Evolutionary conservation across 2,329 filamentous ascomycete genomes (phyloP).

Genomic region (Aspergillus novofumigatus): DNA sequence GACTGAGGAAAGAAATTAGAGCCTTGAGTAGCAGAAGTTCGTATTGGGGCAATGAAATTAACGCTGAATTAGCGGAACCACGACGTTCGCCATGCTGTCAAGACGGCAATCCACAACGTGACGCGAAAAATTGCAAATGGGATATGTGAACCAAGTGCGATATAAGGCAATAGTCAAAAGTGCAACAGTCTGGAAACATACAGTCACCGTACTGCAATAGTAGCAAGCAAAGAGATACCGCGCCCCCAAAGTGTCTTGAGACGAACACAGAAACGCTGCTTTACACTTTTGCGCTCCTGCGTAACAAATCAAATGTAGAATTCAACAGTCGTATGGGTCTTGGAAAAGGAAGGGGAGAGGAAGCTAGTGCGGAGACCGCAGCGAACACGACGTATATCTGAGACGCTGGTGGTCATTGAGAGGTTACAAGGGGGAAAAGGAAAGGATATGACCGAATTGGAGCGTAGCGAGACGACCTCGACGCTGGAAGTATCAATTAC

Average conservation of each 20-base stretch:
- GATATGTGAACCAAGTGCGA: neutral
- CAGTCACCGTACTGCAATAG: neutral
- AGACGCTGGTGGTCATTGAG: neutral
- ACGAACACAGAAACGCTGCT: neutral
- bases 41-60: neutral
- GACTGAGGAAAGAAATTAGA: neutral
- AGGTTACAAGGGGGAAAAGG: neutral
- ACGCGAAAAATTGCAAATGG: neutral
- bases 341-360: neutral
- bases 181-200: neutral
- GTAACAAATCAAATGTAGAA: neutral
- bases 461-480: neutral
- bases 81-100: neutral
- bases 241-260: neutral
- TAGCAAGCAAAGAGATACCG: neutral
- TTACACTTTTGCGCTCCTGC: neutral
- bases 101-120: neutral
- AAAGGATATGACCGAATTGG: neutral
- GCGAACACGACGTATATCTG: neutral
- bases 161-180: neutral
- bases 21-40: neutral
- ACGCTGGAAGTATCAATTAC: slow-evolving; percentile 41
- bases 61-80: neutral
- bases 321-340: neutral
- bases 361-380: neutral